Base-by-base conservation (phyloP, 306 rosid species). In the Trifolium subterraneum region DNA sequence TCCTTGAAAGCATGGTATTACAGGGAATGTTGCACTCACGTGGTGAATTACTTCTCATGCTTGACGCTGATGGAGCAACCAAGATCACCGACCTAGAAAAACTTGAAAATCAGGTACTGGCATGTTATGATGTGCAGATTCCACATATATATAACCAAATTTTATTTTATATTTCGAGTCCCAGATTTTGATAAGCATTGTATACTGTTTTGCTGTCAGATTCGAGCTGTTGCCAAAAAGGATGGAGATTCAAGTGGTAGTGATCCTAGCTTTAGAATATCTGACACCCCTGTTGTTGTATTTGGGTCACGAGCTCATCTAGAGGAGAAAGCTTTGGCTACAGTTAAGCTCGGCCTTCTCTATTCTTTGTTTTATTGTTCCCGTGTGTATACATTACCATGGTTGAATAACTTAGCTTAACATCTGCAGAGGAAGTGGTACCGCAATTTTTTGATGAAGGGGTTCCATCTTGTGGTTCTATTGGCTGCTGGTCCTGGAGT, bases 1-100 rank as follows among this genome's bases (percentile, higher is more conserved):
- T 72, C 83, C 68, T 82, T 76, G 91, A 86, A 93, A 91, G 93
- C 93, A 91, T 89, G 78, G 81, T 74, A 80, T 91, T 89, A 91
- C 93, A 93, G 98, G 98, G 98, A 55, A 93, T 93, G 94, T 82
- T 93, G 81, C 98, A 93, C 88, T 89, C 98, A 58, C 96, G 98
- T 70, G 98, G 98, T 81, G 97, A 93, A 72, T 71, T 93, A 79
- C 92, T 93, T 83, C 87, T 93, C 63, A 93, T 93, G 98, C 82
- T 93, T 73, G 98, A 93, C 80, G 98, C 98, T 74, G 98, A 93
- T 88, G 98, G 98, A 74, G 98, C 98, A 83, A 93, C 97, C 35
- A 86, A 89, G 84, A 83, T 93, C 74, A 84, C 79, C 65, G 98
- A 91, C 73, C 80, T 89, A 44, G 98, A 93, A 86, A 93, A 93